These are phyloP conservation scores for Colletotrichum melonis DNA, from an alignment of 2,329 filamentous ascomycete species.

Conservation along the genomic window DNA sequence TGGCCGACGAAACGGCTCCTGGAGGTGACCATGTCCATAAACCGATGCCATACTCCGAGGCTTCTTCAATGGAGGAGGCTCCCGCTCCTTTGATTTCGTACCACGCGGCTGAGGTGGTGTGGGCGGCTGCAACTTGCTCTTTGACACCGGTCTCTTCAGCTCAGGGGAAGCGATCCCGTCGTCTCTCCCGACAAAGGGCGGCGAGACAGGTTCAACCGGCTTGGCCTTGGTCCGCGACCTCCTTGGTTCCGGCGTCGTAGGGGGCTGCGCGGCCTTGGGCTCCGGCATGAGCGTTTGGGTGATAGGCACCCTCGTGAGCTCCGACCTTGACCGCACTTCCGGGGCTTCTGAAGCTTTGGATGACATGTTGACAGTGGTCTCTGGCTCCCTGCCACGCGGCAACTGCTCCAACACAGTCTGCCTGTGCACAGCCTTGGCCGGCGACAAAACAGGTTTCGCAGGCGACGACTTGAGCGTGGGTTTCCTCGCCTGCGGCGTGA, in stretches of 20 bases:
- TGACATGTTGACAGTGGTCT: neutral
- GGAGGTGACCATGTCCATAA: neutral
- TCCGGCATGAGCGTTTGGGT: neutral
- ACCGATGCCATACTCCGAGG: slow-evolving; percentile 15
- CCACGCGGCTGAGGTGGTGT: slow-evolving; percentile 50
- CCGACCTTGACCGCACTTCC: neutral
- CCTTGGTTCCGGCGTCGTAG: slow-evolving; percentile 21
- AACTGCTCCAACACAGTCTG: neutral
- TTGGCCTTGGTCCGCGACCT: slow-evolving; percentile 17
- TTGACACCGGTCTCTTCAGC: slow-evolving; percentile 43
- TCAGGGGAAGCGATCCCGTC: slow-evolving; percentile 46
- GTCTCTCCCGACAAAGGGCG: slow-evolving; percentile 33
- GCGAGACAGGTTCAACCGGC: slow-evolving; percentile 34
- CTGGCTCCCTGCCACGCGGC: neutral
- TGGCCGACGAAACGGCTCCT: neutral
- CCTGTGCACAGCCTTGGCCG: neutral
- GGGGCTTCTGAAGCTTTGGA: neutral
- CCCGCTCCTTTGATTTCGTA: neutral
- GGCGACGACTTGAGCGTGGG: neutral
- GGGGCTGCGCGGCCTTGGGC: neutral
- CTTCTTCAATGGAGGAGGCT: neutral
- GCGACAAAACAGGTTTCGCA: neutral
- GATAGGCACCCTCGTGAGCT: neutral
- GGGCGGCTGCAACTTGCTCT: slow-evolving; percentile 44
- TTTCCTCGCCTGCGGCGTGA: slow-evolving; percentile 7